Base-by-base conservation (phyloP, 164 flowering plant species). In the Paratinospora sagittata region DNA sequence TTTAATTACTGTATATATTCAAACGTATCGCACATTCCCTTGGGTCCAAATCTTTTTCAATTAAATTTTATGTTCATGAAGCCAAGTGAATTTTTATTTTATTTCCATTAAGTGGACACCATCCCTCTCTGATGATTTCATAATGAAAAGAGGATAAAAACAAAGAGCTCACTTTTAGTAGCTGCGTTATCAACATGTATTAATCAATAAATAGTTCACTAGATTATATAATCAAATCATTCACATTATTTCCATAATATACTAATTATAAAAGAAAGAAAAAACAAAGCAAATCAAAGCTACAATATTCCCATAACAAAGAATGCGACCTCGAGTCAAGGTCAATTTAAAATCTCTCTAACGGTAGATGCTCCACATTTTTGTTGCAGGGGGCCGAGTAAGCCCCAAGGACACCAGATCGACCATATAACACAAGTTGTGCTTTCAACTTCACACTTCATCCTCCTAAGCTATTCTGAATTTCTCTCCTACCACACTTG, bases 291-390 rank as follows among this genome's bases (percentile, higher is more conserved):
- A 57, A 64, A 23, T 45, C 27, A 17, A 66, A 63, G 27, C 13
- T 66, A 73, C 69, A 73, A 70, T 27, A 68, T 37, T 64, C 9
- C 9, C 39, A 14, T 39, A n/a, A 34, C n/a, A 84, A 87, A 81
- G 84, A 85, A 85, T 86, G 81, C 63, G 90, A 85, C 92, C 92
- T 81, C 78, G 85, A 86, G 88, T 70, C 80, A 78, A 79, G 88
- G 87, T 83, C 87, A 73, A 71, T 36, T 27, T 36, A 52, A n/a
- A 3, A 33, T 55, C 60, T 43, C 24, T 55, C 60, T 55, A 55
- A 17, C 0, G 60, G 23, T 55, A 55, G 60, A 23, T 52, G 7
- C 58, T 47, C 55, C 55, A 47, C 8, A 47, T 47, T 41, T n/a
- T 4, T 43, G n/a, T 14, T 68, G 19, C 3, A 21, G 13, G 33